These are phyloP conservation scores for Carpinus viminea DNA, from an alignment of 306 rosid species.

Conservation along the genomic window DNA sequence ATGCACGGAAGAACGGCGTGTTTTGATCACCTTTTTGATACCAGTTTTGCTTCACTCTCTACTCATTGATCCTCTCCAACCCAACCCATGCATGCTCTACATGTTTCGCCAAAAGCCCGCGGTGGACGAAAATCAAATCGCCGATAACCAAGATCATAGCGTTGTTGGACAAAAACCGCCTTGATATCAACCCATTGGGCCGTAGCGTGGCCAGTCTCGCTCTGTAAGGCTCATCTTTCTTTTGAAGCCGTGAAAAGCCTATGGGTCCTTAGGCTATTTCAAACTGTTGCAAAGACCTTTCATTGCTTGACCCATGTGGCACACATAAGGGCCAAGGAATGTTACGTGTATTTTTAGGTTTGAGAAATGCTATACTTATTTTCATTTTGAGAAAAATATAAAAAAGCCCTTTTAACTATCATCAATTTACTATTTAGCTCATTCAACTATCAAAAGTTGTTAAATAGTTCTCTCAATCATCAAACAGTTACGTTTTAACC, in stretches of 20 bases:
- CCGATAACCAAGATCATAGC: constrained; percentile 71
- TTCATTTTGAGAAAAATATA: too few species aligned
- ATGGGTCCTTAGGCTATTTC: constrained; percentile 47
- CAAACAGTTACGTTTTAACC: too few species aligned
- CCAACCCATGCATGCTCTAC: constrained; percentile 65
- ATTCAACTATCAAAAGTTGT: too few species aligned
- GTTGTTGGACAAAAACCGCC: constrained; percentile 63
- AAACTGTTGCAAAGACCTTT: constrained; percentile 56
- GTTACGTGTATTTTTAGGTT: too few species aligned
- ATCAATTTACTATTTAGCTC: too few species aligned
- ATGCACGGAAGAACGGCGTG: too few species aligned
- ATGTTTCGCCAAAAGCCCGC: constrained; percentile 72
- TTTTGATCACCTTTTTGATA: too few species aligned
- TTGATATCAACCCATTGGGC: constrained; percentile 71
- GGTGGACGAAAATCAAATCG: constrained; percentile 84
- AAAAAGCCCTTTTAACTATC: too few species aligned
- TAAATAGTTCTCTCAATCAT: too few species aligned
- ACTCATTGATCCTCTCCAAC: constrained; percentile 66
- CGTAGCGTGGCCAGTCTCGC: constrained; percentile 81
- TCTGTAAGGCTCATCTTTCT: constrained; percentile 25
- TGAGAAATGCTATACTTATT: too few species aligned
- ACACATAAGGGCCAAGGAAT: too few species aligned
- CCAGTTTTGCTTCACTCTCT: too few species aligned
- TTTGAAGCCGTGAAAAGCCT: constrained; percentile 42
- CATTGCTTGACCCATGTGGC: constrained; percentile 53